Conservation (phyloP, 495 filamentous ascomycete species). For the Wilcoxina mikolae region DNA sequence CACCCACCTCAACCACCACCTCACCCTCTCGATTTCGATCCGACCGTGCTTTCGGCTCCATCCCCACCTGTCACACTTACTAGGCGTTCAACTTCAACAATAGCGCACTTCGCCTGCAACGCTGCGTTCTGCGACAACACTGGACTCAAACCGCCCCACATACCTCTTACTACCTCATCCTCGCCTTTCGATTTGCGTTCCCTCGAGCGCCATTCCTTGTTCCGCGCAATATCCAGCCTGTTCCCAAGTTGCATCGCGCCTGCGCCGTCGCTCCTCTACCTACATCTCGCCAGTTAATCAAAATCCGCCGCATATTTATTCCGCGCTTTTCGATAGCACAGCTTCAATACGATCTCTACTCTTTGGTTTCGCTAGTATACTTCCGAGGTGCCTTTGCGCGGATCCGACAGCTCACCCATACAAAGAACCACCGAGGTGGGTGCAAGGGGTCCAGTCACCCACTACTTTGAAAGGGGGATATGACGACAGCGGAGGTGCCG, state of each 20-base stretch:
- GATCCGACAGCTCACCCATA: background rate
- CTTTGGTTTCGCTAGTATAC: background rate
- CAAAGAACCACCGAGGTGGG: background rate
- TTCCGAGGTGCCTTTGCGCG: background rate
- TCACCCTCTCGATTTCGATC: background rate
- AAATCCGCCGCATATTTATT: background rate
- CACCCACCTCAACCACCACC: background rate
- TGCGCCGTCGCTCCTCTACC: background rate
- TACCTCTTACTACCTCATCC: too few species aligned
- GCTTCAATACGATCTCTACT: background rate
- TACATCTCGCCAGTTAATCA: background rate
- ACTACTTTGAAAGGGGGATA: conserved; percentile 5
- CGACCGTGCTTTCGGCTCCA: background rate
- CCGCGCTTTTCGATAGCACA: background rate
- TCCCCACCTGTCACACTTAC: too few species aligned
- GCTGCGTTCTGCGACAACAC: too few species aligned
- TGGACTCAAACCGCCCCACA: too few species aligned
- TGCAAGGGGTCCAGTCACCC: background rate
- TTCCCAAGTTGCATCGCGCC: background rate
- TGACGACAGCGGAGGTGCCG: conserved; percentile 6
- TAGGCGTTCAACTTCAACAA: too few species aligned
- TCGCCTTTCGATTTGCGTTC: too few species aligned
- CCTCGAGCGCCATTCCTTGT: background rate
- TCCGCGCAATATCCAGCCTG: background rate
- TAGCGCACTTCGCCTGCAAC: too few species aligned